These are phyloP conservation scores for Fistulinella cinereoalba DNA, from an alignment of 1,284 basidiomycete genomes.

Conservation along the genomic window DNA sequence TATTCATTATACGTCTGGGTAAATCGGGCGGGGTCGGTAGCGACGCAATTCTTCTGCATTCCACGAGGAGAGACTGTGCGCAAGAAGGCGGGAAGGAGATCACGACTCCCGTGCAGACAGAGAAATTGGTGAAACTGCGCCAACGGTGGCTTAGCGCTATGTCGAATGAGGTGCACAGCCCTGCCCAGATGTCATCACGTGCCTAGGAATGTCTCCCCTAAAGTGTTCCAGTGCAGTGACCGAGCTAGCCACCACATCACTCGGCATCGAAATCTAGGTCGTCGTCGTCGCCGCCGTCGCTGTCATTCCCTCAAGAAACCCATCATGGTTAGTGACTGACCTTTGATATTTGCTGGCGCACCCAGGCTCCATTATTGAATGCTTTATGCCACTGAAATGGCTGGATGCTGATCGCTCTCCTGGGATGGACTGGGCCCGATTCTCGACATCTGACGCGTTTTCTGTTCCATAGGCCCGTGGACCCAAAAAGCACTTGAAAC, in stretches of 20 bases:
- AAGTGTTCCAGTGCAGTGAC: constrained; percentile 1
- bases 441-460: constrained; percentile 16
- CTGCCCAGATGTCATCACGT: constrained; percentile 17
- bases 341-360: neutral
- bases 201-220: constrained; percentile 16
- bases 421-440: constrained; percentile 21
- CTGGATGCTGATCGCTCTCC: constrained; percentile 23
- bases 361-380: neutral
- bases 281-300: constrained; percentile 11
- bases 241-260: neutral
- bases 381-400: constrained; percentile 8
- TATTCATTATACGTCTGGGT: constrained; percentile 17
- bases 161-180: constrained; percentile 1
- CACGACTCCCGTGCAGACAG: constrained; percentile 1
- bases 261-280: constrained; percentile 22
- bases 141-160: neutral
- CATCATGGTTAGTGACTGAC: constrained; percentile 31
- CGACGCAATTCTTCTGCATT: constrained; percentile 21
- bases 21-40: constrained; percentile 14
- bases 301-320: constrained; percentile 27
- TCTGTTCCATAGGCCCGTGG: constrained; percentile 75
- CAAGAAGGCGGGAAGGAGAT: neutral
- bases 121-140: constrained; percentile 1
- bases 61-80: constrained; percentile 11
- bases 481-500: constrained; percentile 99